Evolutionary conservation across 352 stramenopile genomes (phyloP).

Genomic region (Globisporangium apiculatum): DNA sequence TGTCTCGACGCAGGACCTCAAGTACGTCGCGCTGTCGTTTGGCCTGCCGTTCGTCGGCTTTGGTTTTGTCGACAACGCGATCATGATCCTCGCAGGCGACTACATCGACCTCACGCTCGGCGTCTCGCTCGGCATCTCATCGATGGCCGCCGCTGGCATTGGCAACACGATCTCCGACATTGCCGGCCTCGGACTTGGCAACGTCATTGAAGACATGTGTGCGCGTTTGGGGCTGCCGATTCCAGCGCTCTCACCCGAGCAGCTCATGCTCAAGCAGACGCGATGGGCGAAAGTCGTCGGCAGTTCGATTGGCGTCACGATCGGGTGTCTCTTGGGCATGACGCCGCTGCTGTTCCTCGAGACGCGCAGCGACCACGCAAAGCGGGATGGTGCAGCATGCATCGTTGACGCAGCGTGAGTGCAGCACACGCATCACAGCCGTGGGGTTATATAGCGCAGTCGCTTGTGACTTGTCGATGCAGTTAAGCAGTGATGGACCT

Average conservation of each 20-base stretch:
- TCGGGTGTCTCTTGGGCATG: slow-evolving; percentile 77
- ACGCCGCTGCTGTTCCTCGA: slow-evolving; percentile 67
- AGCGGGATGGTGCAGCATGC: slow-evolving; percentile 8
- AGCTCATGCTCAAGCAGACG: slow-evolving; percentile 60
- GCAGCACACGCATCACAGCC: slow-evolving; percentile 1
- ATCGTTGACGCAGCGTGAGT: too few relatives aligned
- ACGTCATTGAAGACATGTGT: slow-evolving; percentile 78
- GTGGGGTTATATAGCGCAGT: not conserved
- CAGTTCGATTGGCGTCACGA: slow-evolving; percentile 60
- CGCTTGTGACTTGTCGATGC: not conserved
- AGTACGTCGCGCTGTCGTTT: slow-evolving; percentile 56
- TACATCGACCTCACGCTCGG: slow-evolving; percentile 83
- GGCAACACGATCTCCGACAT: slow-evolving; percentile 84
- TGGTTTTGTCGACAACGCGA: slow-evolving; percentile 96
- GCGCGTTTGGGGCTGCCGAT: slow-evolving; percentile 52
- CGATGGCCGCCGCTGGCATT: slow-evolving; percentile 79
- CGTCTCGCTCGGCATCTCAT: slow-evolving; percentile 80
- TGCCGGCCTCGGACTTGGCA: slow-evolving; percentile 55
- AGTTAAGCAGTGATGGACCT: too few relatives aligned
- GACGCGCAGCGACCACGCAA: slow-evolving; percentile 34
- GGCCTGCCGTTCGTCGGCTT: slow-evolving; percentile 95
- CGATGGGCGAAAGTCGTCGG: slow-evolving; percentile 62
- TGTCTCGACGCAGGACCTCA: slow-evolving; percentile 44
- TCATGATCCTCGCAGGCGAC: slow-evolving; percentile 90
- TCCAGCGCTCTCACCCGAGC: slow-evolving; percentile 45